Evolutionary conservation across 495 filamentous ascomycete genomes (phyloP).

Genomic region (Echria macrotheca): DNA sequence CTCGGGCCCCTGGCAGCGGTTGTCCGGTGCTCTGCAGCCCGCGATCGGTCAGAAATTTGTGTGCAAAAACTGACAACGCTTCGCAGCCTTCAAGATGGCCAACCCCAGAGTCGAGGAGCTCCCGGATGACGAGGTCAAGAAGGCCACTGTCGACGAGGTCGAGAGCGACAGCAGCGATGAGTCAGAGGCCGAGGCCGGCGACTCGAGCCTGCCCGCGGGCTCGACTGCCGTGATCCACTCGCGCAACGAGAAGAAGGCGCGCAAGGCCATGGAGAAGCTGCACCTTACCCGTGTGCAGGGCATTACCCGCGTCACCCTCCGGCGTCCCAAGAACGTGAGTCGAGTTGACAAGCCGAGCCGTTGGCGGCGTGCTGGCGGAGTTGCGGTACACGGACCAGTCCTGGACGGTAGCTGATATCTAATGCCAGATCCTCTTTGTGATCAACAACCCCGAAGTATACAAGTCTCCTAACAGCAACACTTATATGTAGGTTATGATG

Average conservation of each 20-base stretch:
- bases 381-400: neutral
- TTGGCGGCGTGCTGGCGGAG: neutral
- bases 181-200: slow-evolving; percentile 65
- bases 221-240: slow-evolving; percentile 87
- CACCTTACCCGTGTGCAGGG: slow-evolving; percentile 93
- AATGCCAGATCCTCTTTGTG: slow-evolving; percentile 86
- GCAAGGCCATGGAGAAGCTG: slow-evolving; percentile 97
- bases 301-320: slow-evolving; percentile 95
- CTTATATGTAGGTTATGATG: slow-evolving; percentile 83
- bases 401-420: slow-evolving; percentile 21
- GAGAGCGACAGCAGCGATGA: slow-evolving; percentile 66
- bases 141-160: slow-evolving; percentile 71
- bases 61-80: slow-evolving; percentile 25
- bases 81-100: slow-evolving; percentile 59
- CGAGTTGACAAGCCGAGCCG: neutral
- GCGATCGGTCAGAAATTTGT: slow-evolving; percentile 20
- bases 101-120: slow-evolving; percentile 97
- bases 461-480: slow-evolving; percentile 96
- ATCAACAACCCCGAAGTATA: slow-evolving; percentile 99
- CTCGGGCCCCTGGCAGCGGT: no score
- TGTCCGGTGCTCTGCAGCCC: no score
- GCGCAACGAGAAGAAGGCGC: slow-evolving; percentile 99
- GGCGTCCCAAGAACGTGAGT: slow-evolving; percentile 96
- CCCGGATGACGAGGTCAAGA: slow-evolving; percentile 82
- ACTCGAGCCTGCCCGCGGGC: slow-evolving; percentile 72